These are phyloP conservation scores for Aspergillus fijiensis DNA, from an alignment of 2,329 filamentous ascomycete genomes.

Conservation along the genomic window DNA sequence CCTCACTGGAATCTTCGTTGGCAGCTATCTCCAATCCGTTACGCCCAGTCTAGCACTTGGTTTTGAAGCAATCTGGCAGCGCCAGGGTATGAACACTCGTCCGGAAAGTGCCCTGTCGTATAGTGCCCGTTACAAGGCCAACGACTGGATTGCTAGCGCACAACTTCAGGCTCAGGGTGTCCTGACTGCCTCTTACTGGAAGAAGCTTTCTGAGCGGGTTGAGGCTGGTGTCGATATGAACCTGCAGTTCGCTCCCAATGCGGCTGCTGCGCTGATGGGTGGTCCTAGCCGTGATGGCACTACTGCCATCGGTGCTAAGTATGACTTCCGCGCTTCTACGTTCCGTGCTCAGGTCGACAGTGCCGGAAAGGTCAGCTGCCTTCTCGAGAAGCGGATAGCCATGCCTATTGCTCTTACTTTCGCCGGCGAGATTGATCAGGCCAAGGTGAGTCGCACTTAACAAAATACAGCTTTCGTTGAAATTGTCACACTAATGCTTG, in stretches of 20 bases:
- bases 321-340: conserved; percentile 93
- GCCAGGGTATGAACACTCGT: conserved; percentile 74
- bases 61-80: conserved; percentile 92
- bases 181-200: conserved; percentile 91
- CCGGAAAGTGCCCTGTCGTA: conserved; percentile 93
- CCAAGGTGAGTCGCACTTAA: conserved; percentile 66
- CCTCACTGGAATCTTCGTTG: conserved; percentile 91
- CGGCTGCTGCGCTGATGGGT: conserved; percentile 70
- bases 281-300: conserved; percentile 80
- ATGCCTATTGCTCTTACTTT: conserved; percentile 92
- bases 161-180: conserved; percentile 87
- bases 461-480: not conserved
- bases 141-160: conserved; percentile 88
- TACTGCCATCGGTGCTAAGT: conserved; percentile 91
- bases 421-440: conserved; percentile 93
- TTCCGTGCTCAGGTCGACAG: conserved; percentile 97
- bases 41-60: conserved; percentile 85
- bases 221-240: conserved; percentile 96
- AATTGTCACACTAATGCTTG: conserved; percentile 18
- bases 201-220: conserved; percentile 86
- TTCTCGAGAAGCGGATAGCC: conserved; percentile 93
- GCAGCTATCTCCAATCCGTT: conserved; percentile 90
- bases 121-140: conserved; percentile 83
- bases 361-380: conserved; percentile 85
- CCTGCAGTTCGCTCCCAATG: conserved; percentile 71